Conservation (phyloP, 2,329 filamentous ascomycete genomes). For the Thermomyces lanuginosus region DNA sequence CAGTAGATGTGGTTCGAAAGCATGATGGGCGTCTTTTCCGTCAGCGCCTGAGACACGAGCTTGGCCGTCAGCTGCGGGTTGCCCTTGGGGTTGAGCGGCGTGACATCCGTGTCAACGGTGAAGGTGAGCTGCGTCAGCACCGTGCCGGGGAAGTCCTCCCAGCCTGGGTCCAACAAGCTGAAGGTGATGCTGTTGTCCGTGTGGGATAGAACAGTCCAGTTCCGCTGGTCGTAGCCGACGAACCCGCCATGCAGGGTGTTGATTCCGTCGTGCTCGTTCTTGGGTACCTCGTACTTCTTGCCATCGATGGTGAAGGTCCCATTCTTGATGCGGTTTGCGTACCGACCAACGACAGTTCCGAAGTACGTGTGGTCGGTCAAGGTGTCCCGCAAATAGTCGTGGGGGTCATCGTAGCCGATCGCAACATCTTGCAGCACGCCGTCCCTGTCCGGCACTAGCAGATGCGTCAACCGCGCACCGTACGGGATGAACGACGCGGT, state of each 20-base stretch:
- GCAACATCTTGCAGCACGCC: constrained; percentile 34
- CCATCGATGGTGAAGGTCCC: constrained; percentile 38
- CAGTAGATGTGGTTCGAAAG: constrained; percentile 36
- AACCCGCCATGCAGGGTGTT: constrained; percentile 38
- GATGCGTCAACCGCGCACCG: constrained; percentile 31
- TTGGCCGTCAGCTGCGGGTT: constrained; percentile 29
- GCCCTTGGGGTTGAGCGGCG: constrained; percentile 23
- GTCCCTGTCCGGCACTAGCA: constrained; percentile 35
- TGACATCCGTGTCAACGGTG: constrained; percentile 24
- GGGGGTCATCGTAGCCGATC: constrained; percentile 34
- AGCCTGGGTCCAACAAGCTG: constrained; percentile 27
- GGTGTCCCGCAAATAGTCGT: constrained; percentile 29
- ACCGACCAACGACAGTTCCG: constrained; percentile 34
- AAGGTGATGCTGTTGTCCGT: constrained; percentile 30
- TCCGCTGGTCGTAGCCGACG: constrained; percentile 32
- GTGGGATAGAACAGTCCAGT: constrained; percentile 33
- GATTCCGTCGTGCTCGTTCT: constrained; percentile 35
- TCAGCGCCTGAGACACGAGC: constrained; percentile 29
- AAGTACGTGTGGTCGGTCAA: constrained; percentile 33
- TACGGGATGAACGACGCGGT: constrained; percentile 34
- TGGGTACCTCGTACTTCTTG: constrained; percentile 31
- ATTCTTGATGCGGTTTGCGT: constrained; percentile 41
- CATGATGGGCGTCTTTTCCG: constrained; percentile 34
- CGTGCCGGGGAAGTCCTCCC: constrained; percentile 31
- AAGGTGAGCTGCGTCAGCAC: constrained; percentile 32